Evolutionary conservation across 371 early-diverging fungal species (phyloP).

Genomic region (Lichtheimia ramosa): DNA sequence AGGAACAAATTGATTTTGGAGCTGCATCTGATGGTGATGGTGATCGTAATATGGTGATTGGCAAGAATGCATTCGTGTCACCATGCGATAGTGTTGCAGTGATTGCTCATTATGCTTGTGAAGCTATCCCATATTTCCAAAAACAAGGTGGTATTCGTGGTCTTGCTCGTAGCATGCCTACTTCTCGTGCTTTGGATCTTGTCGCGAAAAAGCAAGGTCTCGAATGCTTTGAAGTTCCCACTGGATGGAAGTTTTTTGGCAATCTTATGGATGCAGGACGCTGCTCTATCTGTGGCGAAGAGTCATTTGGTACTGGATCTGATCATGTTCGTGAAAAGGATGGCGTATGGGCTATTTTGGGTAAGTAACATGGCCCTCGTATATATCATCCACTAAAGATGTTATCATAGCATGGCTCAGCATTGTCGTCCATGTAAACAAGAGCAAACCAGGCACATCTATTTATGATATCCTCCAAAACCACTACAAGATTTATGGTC

Average conservation of each 20-base stretch:
- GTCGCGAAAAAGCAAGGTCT: conserved; percentile 84
- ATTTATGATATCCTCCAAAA: conserved; percentile 79
- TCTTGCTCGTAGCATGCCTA: conserved; percentile 97
- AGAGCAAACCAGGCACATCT: conserved; percentile 47
- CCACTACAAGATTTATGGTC: conserved; percentile 86
- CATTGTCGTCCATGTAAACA: conserved; percentile 81
- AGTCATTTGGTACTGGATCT: conserved; percentile 96
- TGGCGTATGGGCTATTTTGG: conserved; percentile 95
- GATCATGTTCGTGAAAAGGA: conserved; percentile 99
- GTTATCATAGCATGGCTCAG: conserved; percentile 82
- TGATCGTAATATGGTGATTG: conserved; percentile 96
- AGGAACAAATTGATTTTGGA: conserved; percentile 82
- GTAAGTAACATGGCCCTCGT: conserved; percentile 24
- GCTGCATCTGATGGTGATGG: conserved; percentile 96
- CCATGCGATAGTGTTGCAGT: conserved; percentile 97
- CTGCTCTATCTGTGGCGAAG: conserved; percentile 96
- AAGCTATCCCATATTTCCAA: conserved; percentile 90
- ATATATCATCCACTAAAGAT: too few species aligned
- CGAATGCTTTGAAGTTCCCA: conserved; percentile 87
- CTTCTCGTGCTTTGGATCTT: conserved; percentile 86
- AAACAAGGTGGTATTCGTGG: conserved; percentile 82
- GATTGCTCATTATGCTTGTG: conserved; percentile 87
- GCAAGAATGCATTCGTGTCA: conserved; percentile 90
- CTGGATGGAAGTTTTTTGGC: conserved; percentile 97
- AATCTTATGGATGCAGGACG: conserved; percentile 96